These are phyloP conservation scores for Sordariomycetes sp. DNA, from an alignment of 2,329 filamentous ascomycete genomes.

Conservation along the genomic window DNA sequence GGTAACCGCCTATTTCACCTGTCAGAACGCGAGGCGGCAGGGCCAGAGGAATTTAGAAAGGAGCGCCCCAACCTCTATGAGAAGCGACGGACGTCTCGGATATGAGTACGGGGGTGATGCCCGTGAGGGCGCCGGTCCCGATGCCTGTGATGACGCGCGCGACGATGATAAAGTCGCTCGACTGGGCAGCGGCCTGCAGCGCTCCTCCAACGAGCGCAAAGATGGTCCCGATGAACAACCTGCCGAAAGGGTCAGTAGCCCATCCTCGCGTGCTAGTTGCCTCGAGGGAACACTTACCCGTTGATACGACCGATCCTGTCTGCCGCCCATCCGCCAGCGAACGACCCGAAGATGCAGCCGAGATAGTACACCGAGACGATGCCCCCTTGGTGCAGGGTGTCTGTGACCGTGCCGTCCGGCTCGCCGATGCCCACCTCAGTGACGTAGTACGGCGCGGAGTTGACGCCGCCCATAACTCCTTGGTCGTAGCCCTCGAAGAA, in stretches of 20 bases:
- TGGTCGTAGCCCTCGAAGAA: slow-evolving; percentile 40
- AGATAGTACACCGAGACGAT: slow-evolving; percentile 43
- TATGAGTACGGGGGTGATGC: slow-evolving; percentile 36
- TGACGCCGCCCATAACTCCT: slow-evolving; percentile 42
- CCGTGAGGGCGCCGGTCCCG: slow-evolving; percentile 39
- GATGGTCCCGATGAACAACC: slow-evolving; percentile 31
- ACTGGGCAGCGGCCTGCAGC: slow-evolving; percentile 31
- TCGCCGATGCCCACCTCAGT: slow-evolving; percentile 32
- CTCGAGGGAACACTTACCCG: slow-evolving; percentile 18
- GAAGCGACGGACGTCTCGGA: slow-evolving; percentile 34
- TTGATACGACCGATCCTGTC: slow-evolving; percentile 37
- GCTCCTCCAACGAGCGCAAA: slow-evolving; percentile 38
- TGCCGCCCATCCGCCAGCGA: slow-evolving; percentile 35
- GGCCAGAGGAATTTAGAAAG: slow-evolving; percentile 14
- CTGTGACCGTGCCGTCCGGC: slow-evolving; percentile 31
- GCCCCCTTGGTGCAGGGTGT: slow-evolving; percentile 37
- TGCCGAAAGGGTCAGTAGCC: slow-evolving; percentile 11
- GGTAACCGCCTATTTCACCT: background rate
- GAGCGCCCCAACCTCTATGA: slow-evolving; percentile 34
- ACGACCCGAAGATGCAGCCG: slow-evolving; percentile 37
- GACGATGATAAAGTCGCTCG: slow-evolving; percentile 34
- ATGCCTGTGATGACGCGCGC: slow-evolving; percentile 39
- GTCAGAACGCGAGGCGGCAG: background rate
- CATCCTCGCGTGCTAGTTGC: background rate
- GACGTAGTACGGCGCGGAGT: slow-evolving; percentile 27